Conservation (phyloP, 345 rosid species). For the Cardamine occulta region DNA sequence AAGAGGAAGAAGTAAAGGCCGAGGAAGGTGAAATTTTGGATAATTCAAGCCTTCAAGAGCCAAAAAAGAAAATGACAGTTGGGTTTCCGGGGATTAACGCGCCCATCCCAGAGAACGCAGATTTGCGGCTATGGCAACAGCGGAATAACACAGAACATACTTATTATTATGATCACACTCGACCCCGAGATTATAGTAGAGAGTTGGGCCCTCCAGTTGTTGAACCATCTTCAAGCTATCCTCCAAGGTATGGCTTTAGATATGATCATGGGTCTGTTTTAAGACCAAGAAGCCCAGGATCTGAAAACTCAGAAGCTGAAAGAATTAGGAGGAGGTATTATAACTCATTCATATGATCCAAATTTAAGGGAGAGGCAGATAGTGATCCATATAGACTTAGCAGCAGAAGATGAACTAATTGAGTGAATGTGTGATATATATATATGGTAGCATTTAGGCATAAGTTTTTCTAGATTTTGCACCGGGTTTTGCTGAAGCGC, state of each 20-base stretch:
- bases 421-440: conserved; percentile 20
- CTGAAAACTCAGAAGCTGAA: conserved; percentile 47
- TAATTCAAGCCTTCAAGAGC: conserved; percentile 42
- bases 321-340: conserved; percentile 51
- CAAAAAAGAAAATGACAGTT: conserved; percentile 56
- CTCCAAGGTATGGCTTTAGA: conserved; percentile 59
- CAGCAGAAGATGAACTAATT: conserved; percentile 19
- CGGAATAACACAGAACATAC: conserved; percentile 45
- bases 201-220: conserved; percentile 60
- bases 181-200: conserved; percentile 45
- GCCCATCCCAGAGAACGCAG: conserved; percentile 77
- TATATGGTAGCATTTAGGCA: not conserved
- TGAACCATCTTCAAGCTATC: conserved; percentile 60
- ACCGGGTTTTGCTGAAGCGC: not conserved
- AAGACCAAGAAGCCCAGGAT: conserved; percentile 44
- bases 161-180: conserved; percentile 50
- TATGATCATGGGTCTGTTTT: conserved; percentile 44
- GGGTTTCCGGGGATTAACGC: conserved; percentile 89
- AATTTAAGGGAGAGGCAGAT: conserved; percentile 27
- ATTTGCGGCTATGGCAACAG: conserved; percentile 50
- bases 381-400: conserved; percentile 34
- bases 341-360: conserved; percentile 40
- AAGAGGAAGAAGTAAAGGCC: conserved; percentile 53
- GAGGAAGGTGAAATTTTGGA: conserved; percentile 78
- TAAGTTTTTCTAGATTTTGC: not conserved